Evolutionary conservation across 192 early-diverging fungal species (phyloP).

Genomic region (Jimgerdemannia lactiflua): DNA sequence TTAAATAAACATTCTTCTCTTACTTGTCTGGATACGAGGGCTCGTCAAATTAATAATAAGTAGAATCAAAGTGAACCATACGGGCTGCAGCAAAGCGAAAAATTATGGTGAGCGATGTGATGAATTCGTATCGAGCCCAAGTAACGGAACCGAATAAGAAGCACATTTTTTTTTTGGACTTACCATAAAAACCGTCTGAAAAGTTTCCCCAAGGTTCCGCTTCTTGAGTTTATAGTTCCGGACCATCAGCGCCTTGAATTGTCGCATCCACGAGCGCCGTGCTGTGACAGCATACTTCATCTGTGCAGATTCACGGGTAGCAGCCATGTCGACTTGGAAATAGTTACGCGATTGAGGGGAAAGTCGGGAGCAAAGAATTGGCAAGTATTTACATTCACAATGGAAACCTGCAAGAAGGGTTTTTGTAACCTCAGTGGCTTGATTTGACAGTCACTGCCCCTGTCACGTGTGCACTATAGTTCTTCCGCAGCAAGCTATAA

Average conservation of each 20-base stretch:
- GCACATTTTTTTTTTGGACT: not conserved
- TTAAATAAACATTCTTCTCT: not conserved
- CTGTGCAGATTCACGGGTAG: slow-evolving; percentile 17
- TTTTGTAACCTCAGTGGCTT: too few relatives aligned
- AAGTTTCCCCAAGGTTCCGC: slow-evolving; percentile 28
- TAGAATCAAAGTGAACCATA: not conserved
- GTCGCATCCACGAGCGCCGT: slow-evolving; percentile 18
- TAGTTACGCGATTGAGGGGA: too few relatives aligned
- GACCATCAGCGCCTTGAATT: slow-evolving; percentile 28
- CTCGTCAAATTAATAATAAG: not conserved
- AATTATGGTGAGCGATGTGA: too few relatives aligned
- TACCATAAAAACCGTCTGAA: slow-evolving; percentile 9
- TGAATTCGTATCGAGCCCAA: not conserved
- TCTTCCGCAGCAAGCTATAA: too few relatives aligned
- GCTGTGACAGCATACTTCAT: slow-evolving; percentile 23
- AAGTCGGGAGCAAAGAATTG: too few relatives aligned
- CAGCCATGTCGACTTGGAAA: not conserved
- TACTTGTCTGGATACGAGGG: not conserved
- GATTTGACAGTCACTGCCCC: too few relatives aligned
- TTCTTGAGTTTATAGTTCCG: slow-evolving; percentile 26
- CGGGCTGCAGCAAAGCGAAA: not conserved
- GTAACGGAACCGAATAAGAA: not conserved
- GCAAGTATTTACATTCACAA: too few relatives aligned
- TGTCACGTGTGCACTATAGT: too few relatives aligned
- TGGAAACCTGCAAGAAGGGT: too few relatives aligned